Percentiles rank a stretch among this genome's conserved stretches.
These are phyloP conservation scores for Yamadazyma sp. DNA, from an alignment of 805 yeast species.

Conservation along the genomic window DNA sequence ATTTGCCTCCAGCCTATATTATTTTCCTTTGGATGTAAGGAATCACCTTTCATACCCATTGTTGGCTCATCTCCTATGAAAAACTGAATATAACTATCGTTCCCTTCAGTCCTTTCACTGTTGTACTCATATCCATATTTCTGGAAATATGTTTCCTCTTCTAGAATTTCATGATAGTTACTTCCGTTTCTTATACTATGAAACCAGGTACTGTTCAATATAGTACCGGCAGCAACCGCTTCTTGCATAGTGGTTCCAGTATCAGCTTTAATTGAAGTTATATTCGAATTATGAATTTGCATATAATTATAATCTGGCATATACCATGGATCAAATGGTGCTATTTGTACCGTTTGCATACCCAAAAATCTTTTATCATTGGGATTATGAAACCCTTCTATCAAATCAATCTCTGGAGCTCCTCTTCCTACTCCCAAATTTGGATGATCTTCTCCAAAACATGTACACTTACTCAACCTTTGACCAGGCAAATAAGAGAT, in stretches of 20 bases:
- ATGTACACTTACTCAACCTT: slow-evolving; percentile 28
- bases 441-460: slow-evolving; percentile 36
- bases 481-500: slow-evolving; percentile 39
- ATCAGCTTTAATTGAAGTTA: slow-evolving; percentile 35
- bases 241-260: slow-evolving; percentile 39
- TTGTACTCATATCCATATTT: slow-evolving; percentile 33
- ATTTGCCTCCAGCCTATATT: slow-evolving; percentile 32
- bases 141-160: slow-evolving; percentile 24
- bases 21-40: slow-evolving; percentile 39
- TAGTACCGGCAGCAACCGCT: slow-evolving; percentile 36
- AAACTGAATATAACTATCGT: slow-evolving; percentile 34
- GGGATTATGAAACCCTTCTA: slow-evolving; percentile 19
- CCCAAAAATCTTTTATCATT: slow-evolving; percentile 14
- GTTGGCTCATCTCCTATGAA: slow-evolving; percentile 27
- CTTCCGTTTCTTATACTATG: slow-evolving; percentile 15
- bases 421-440: slow-evolving; percentile 36
- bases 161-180: slow-evolving; percentile 3
- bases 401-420: slow-evolving; percentile 29
- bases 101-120: slow-evolving; percentile 17
- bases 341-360: slow-evolving; percentile 41
- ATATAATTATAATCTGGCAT: slow-evolving; percentile 37
- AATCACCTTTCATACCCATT: slow-evolving; percentile 26
- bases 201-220: slow-evolving; percentile 36
- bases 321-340: slow-evolving; percentile 45
- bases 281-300: slow-evolving; percentile 21